A percentile compares a stretch with the other conserved stretches of the same genome.
phyloP scores from a whole-genome alignment of 2,329 filamentous ascomycete species.

The Thielaviopsis punctulata region DNA sequence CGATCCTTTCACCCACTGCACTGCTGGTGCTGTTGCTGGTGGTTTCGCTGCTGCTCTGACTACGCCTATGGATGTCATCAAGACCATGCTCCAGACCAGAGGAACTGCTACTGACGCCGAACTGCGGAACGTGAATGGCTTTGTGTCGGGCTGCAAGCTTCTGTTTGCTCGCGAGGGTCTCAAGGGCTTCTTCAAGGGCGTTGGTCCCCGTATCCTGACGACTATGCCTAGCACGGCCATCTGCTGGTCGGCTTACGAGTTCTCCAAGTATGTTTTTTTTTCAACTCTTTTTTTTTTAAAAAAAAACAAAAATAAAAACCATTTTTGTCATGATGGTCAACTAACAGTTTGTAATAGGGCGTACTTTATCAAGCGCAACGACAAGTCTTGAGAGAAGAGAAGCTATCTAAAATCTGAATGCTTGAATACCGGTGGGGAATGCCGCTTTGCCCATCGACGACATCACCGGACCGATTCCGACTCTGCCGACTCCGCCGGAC shows the following conservation, averaged over 20 bases:
- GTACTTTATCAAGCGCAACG: slow-evolving; percentile 42
- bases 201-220: slow-evolving; percentile 79
- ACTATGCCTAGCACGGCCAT: slow-evolving; percentile 99
- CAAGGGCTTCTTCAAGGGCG: slow-evolving; percentile 79
- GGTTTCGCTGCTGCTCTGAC: slow-evolving; percentile 87
- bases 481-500: neutral
- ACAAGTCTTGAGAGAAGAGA: slow-evolving; percentile 19
- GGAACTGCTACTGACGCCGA: slow-evolving; percentile 69
- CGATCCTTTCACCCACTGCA: slow-evolving; percentile 84
- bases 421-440: neutral
- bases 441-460: neutral
- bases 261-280: slow-evolving; percentile 41
- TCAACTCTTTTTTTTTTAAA: too few relatives aligned
- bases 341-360: slow-evolving; percentile 24
- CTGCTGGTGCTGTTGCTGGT: slow-evolving; percentile 80
- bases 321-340: too few relatives aligned
- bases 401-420: neutral
- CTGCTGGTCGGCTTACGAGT: slow-evolving; percentile 74
- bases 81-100: slow-evolving; percentile 88
- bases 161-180: slow-evolving; percentile 72
- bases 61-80: slow-evolving; percentile 94
- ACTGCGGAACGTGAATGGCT: slow-evolving; percentile 67
- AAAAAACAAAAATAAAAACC: neutral
- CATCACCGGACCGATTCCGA: neutral
- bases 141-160: slow-evolving; percentile 61